A percentile compares a stretch with the other conserved stretches of the same genome.
These are phyloP conservation scores for Aspergillus incahuasiensis DNA, from an alignment of 495 filamentous ascomycete species.

Conservation along the genomic window DNA sequence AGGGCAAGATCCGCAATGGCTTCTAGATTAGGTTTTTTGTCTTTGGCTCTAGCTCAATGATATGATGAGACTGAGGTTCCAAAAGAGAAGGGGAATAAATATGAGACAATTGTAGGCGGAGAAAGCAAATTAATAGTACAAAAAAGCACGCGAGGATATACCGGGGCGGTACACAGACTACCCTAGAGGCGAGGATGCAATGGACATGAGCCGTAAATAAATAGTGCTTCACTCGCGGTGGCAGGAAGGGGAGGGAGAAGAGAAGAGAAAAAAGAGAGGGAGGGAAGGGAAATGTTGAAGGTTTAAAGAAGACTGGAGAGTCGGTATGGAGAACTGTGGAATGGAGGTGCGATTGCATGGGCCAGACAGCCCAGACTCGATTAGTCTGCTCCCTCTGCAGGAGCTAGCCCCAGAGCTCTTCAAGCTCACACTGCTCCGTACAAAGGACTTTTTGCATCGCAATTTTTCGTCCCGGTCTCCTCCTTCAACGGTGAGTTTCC, in stretches of 20 bases:
- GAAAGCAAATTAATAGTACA: conserved; percentile 12
- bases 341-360: neutral
- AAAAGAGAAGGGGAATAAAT: conserved; percentile 1
- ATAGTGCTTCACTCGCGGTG: too few relatives aligned
- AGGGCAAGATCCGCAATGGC: conserved; percentile 6
- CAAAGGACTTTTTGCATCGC: neutral
- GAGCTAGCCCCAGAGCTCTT: conserved; percentile 16
- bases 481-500: conserved; percentile 3
- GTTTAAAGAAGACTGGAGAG: conserved; percentile 10
- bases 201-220: too few relatives aligned
- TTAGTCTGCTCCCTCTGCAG: conserved; percentile 4
- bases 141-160: conserved; percentile 15
- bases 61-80: neutral
- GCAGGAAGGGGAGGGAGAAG: conserved; percentile 7
- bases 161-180: conserved; percentile 11
- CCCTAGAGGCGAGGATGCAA: conserved; percentile 11
- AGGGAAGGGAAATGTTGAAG: neutral
- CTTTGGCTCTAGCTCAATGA: neutral
- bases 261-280: conserved; percentile 10
- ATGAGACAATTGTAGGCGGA: neutral
- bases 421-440: conserved; percentile 12
- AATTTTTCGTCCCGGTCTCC: conserved; percentile 1
- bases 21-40: conserved; percentile 12
- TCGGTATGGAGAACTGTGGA: conserved; percentile 16
- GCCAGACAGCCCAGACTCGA: conserved; percentile 17